Evolutionary conservation across 345 rosid genomes (phyloP).

Genomic region (Hibiscus mutabilis): DNA sequence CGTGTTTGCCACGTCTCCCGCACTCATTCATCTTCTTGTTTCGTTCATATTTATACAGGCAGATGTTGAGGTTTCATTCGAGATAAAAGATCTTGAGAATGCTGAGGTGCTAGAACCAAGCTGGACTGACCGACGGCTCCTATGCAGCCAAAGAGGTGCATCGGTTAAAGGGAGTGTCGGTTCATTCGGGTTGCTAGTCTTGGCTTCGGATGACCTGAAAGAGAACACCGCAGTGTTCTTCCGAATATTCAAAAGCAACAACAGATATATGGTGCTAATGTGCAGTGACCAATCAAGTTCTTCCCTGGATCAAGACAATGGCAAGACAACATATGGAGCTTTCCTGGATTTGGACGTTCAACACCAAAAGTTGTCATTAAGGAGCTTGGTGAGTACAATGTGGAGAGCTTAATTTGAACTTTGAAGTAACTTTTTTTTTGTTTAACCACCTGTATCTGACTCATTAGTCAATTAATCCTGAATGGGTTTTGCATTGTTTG

Average conservation of each 20-base stretch:
- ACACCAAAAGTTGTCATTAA: conserved; percentile 36
- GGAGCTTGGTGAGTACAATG: conserved; percentile 47
- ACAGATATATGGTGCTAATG: conserved; percentile 37
- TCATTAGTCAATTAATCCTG: no score
- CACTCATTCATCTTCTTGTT: neutral
- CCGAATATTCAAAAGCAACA: conserved; percentile 41
- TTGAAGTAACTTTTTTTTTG: no score
- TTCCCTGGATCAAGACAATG: conserved; percentile 25
- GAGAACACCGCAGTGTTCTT: conserved; percentile 61
- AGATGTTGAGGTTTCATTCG: conserved; percentile 55
- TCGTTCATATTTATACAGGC: conserved; percentile 27
- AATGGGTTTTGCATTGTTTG: neutral
- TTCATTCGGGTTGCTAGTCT: conserved; percentile 55
- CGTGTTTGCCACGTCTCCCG: neutral
- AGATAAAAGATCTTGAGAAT: conserved; percentile 32
- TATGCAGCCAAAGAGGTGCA: conserved; percentile 44
- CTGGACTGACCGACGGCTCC: conserved; percentile 45
- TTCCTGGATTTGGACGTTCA: conserved; percentile 47
- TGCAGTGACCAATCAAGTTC: conserved; percentile 81
- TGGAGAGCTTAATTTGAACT: no score
- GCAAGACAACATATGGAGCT: conserved; percentile 49
- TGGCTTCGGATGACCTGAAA: conserved; percentile 39
- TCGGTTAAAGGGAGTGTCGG: conserved; percentile 39
- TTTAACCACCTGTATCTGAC: no score
- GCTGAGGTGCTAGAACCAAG: conserved; percentile 48